Percentiles rank a stretch among this genome's conserved stretches.
These are phyloP conservation scores for Skeletonema menzelii DNA, from an alignment of 108 stramenopile species.

Conservation along the genomic window DNA sequence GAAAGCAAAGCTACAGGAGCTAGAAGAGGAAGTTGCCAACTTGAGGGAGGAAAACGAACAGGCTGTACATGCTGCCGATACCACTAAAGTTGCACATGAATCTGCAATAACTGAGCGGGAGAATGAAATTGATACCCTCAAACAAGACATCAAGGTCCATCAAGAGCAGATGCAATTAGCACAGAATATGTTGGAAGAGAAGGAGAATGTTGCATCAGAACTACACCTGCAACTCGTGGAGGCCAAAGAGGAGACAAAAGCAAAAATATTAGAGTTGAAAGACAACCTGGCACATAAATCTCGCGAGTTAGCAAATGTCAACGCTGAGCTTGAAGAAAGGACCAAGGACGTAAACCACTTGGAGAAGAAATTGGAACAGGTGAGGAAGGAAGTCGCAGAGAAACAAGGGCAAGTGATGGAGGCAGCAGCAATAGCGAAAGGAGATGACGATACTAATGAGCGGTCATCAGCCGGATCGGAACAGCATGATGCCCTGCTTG, in stretches of 20 bases:
- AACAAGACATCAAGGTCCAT: conserved; percentile 39
- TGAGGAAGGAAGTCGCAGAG: conserved; percentile 17
- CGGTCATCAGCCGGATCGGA: not conserved
- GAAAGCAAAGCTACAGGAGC: conserved; percentile 17
- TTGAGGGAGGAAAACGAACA: conserved; percentile 27
- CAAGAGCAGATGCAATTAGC: conserved; percentile 45
- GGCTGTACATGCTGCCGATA: conserved; percentile 6
- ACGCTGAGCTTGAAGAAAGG: conserved; percentile 30
- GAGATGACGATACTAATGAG: not conserved
- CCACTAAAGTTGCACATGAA: conserved; percentile 13
- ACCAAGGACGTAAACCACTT: conserved; percentile 21
- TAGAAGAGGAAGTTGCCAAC: conserved; percentile 25
- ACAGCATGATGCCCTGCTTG: conserved; percentile 5
- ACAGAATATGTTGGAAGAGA: conserved; percentile 48
- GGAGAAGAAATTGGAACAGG: conserved; percentile 27
- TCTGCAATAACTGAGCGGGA: conserved; percentile 18
- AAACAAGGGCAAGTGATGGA: not conserved
- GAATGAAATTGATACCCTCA: conserved; percentile 31
- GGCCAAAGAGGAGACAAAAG: conserved; percentile 14
- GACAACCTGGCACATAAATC: conserved; percentile 33
- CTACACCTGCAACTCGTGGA: conserved; percentile 29
- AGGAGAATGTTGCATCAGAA: conserved; percentile 21
- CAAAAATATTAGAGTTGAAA: conserved; percentile 19
- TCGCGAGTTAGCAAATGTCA: conserved; percentile 30
- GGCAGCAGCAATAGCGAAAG: conserved; percentile 10